A percentile compares a stretch with the other conserved stretches of the same genome.
These are phyloP conservation scores for Fusarium dimerum DNA, from an alignment of 2,329 filamentous ascomycete genomes.

Conservation along the genomic window DNA sequence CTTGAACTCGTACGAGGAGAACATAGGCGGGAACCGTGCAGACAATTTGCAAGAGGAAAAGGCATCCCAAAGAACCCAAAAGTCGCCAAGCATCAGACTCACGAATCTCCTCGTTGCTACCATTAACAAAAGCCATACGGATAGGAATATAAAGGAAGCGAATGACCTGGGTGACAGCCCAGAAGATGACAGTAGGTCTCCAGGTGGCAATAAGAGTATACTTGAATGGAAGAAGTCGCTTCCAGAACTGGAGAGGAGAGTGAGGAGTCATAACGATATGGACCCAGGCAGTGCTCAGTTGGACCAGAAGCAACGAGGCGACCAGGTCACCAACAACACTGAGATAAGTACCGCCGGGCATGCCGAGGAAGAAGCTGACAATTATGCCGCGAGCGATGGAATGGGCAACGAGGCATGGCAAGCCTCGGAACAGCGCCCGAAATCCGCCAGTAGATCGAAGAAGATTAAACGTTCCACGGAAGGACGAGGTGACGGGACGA, in stretches of 20 bases:
- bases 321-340: constrained; percentile 44
- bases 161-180: constrained; percentile 56
- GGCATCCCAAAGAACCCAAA: constrained; percentile 45
- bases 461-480: constrained; percentile 52
- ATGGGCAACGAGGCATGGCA: constrained; percentile 51
- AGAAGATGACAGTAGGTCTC: constrained; percentile 64
- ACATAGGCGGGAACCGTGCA: constrained; percentile 76
- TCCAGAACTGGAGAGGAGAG: constrained; percentile 63
- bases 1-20: constrained; percentile 79
- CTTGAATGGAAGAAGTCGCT: constrained; percentile 67
- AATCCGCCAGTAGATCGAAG: constrained; percentile 66
- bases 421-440: constrained; percentile 69
- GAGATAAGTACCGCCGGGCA: constrained; percentile 43
- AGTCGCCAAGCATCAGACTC: constrained; percentile 45
- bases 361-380: constrained; percentile 44
- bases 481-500: constrained; percentile 47
- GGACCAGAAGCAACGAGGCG: constrained; percentile 59
- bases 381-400: constrained; percentile 39
- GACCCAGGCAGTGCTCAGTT: constrained; percentile 77
- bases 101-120: constrained; percentile 38
- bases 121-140: constrained; percentile 45
- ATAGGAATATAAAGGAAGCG: constrained; percentile 46
- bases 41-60: constrained; percentile 56
- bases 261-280: constrained; percentile 80
- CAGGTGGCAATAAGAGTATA: constrained; percentile 68